Percentiles rank a stretch among this genome's conserved stretches.
These are phyloP conservation scores for Chaetoscypha palmicola DNA, from an alignment of 2,329 filamentous ascomycete genomes.

Conservation along the genomic window DNA sequence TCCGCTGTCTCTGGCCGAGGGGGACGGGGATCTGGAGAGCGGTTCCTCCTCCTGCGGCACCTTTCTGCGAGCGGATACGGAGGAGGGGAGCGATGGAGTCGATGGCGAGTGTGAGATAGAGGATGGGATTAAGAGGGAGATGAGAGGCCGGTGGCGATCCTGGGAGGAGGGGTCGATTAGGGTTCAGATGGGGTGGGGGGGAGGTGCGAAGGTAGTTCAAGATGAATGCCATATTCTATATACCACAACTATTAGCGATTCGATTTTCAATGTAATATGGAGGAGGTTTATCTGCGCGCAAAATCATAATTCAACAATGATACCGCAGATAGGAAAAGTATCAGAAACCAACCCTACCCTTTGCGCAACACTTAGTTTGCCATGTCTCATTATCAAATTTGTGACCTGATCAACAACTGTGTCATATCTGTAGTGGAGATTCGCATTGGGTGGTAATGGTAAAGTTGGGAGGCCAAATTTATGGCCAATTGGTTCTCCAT, in stretches of 20 bases:
- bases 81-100: constrained; percentile 89
- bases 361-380: constrained; percentile 86
- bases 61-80: constrained; percentile 67
- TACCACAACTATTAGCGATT: not conserved
- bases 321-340: constrained; percentile 20
- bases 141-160: constrained; percentile 69
- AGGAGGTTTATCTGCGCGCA: not conserved
- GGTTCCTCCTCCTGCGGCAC: constrained; percentile 77
- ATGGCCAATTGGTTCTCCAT: constrained; percentile 24
- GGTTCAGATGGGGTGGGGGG: constrained; percentile 68
- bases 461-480: constrained; percentile 70
- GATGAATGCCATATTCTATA: constrained; percentile 75
- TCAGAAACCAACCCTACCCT: constrained; percentile 47
- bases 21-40: constrained; percentile 78
- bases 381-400: constrained; percentile 83
- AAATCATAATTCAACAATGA: constrained; percentile 6
- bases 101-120: constrained; percentile 78
- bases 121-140: constrained; percentile 80
- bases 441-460: constrained; percentile 52
- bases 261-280: constrained; percentile 1
- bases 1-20: constrained; percentile 64
- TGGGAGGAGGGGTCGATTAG: constrained; percentile 63
- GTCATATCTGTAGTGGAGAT: constrained; percentile 79
- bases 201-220: constrained; percentile 80
- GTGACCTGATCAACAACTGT: constrained; percentile 80